These are phyloP conservation scores for Phalaenopsis equestris DNA, from an alignment of 106 monocot genomes.

Conservation along the genomic window DNA sequence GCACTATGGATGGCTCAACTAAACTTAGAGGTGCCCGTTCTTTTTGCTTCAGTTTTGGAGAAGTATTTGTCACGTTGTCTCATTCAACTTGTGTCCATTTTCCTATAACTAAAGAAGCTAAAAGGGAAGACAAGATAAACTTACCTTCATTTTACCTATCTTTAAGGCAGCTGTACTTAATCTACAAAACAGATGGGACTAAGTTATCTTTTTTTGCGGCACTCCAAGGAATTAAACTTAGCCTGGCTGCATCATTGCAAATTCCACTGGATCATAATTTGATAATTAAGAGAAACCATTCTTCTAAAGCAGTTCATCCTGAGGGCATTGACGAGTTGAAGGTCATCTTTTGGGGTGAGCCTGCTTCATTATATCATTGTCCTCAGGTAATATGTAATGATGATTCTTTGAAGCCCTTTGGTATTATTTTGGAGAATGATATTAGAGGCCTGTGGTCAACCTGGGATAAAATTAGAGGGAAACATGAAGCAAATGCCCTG, in stretches of 20 bases:
- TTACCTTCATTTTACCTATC: constrained; percentile 32
- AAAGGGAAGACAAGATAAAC: constrained; percentile 5
- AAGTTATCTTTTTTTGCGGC: constrained; percentile 28
- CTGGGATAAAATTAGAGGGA: constrained; percentile 33
- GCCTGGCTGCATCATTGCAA: constrained; percentile 11
- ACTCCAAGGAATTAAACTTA: constrained; percentile 38
- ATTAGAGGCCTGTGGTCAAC: constrained; percentile 27
- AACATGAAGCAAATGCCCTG: constrained; percentile 19
- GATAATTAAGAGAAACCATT: constrained; percentile 8
- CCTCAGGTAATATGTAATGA: constrained; percentile 5
- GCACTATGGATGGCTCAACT: constrained; percentile 2
- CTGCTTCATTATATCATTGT: constrained; percentile 19
- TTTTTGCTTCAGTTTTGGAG: constrained; percentile 32
- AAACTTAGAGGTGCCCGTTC: background rate
- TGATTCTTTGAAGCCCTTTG: constrained; percentile 11
- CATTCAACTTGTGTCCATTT: constrained; percentile 7
- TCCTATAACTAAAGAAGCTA: constrained; percentile 3
- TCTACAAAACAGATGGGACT: constrained; percentile 8
- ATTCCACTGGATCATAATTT: constrained; percentile 8
- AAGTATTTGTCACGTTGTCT: constrained; percentile 35
- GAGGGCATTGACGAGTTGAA: constrained; percentile 13
- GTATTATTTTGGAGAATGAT: constrained; percentile 15
- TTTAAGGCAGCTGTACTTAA: constrained; percentile 29
- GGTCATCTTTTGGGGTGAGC: constrained; percentile 43
- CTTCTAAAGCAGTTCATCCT: constrained; percentile 8